phyloP scores from a whole-genome alignment of 306 rosid species.

The Styphnolobium japonicum region DNA sequence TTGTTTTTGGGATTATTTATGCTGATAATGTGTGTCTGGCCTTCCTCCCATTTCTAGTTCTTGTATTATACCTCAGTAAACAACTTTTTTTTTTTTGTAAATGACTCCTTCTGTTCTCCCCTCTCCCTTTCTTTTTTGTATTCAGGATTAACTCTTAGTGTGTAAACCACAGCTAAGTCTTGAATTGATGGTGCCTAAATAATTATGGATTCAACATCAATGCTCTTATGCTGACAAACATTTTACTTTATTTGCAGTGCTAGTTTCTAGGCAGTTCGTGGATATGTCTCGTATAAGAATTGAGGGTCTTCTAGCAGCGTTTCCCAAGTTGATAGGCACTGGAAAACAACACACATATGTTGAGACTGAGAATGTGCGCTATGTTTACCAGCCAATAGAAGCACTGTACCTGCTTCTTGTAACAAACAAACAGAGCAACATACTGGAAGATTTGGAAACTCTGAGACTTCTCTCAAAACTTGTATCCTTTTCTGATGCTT shows the following conservation, averaged over 20 bases:
- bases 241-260: constrained; percentile 53
- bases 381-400: constrained; percentile 97
- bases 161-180: not conserved
- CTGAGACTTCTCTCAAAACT: constrained; percentile 92
- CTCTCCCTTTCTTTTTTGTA: no score
- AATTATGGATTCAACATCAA: not conserved
- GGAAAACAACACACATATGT: constrained; percentile 95
- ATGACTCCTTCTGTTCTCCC: no score
- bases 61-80: not conserved
- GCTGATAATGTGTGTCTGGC: not conserved
- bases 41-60: not conserved
- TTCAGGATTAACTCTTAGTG: not conserved
- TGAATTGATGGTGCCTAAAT: not conserved
- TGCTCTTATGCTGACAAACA: not conserved
- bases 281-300: constrained; percentile 94
- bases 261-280: constrained; percentile 88
- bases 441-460: constrained; percentile 93
- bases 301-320: constrained; percentile 97
- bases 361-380: constrained; percentile 96
- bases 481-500: constrained; percentile 59
- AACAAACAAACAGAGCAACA: constrained; percentile 95
- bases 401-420: constrained; percentile 87
- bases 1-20: not conserved
- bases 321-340: constrained; percentile 92
- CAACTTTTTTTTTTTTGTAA: no score